phyloP scores from a whole-genome alignment of 495 filamentous ascomycete genomes.

The Penicillium taxi region DNA sequence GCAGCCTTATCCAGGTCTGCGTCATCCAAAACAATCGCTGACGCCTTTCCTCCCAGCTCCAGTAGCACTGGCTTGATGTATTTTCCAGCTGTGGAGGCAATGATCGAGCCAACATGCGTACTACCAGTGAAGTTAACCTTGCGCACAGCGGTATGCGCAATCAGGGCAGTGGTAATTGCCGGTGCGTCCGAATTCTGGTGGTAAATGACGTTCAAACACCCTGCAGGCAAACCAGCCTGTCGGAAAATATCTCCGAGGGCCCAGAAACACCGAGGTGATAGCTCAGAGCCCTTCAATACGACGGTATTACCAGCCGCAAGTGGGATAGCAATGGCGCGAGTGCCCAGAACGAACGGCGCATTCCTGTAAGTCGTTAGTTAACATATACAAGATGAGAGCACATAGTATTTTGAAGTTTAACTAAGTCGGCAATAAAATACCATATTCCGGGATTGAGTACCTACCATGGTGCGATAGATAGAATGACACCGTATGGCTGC shows the following conservation, averaged over 20 bases:
- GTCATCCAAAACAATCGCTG: slow-evolving; percentile 51
- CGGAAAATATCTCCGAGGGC: slow-evolving; percentile 60
- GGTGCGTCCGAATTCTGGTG: slow-evolving; percentile 46
- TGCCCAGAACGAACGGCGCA: slow-evolving; percentile 54
- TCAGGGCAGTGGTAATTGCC: slow-evolving; percentile 47
- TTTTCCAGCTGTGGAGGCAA: slow-evolving; percentile 47
- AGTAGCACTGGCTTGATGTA: slow-evolving; percentile 53
- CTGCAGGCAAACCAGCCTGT: slow-evolving; percentile 62
- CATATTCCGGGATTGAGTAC: too few relatives aligned
- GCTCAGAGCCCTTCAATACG: slow-evolving; percentile 70
- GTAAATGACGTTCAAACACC: slow-evolving; percentile 50
- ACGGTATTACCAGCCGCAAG: slow-evolving; percentile 74
- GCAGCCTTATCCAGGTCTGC: slow-evolving; percentile 52
- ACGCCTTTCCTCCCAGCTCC: slow-evolving; percentile 56
- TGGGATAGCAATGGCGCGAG: slow-evolving; percentile 63
- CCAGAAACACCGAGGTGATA: slow-evolving; percentile 67
- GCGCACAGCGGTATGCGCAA: slow-evolving; percentile 48
- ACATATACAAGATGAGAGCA: too few relatives aligned
- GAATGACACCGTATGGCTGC: slow-evolving; percentile 73
- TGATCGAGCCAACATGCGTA: slow-evolving; percentile 47
- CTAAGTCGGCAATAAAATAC: too few relatives aligned
- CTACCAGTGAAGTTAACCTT: slow-evolving; percentile 59
- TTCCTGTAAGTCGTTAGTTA: slow-evolving; percentile 47
- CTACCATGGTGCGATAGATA: slow-evolving; percentile 81
- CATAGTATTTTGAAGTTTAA: too few relatives aligned